Evolutionary conservation across 1,139 yeast genomes (phyloP).

Genomic region (Saccharomycopsis crataegensis): DNA sequence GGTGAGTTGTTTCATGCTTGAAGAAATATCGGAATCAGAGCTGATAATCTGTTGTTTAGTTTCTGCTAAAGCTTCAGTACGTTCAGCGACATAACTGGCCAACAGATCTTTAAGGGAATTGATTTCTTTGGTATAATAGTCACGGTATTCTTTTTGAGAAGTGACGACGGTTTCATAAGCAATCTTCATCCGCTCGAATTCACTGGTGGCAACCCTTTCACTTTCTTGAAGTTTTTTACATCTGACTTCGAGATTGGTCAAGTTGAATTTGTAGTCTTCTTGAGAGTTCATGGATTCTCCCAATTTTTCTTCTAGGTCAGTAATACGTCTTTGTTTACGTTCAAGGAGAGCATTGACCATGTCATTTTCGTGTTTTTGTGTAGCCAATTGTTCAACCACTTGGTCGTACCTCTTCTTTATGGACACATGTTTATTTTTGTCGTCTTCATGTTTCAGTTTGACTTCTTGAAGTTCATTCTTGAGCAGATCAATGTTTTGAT

Average conservation of each 20-base stretch:
- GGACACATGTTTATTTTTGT: conserved; percentile 43
- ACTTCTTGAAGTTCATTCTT: conserved; percentile 46
- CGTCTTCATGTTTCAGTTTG: conserved; percentile 41
- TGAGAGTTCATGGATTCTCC: conserved; percentile 38
- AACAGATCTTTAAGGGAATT: conserved; percentile 29
- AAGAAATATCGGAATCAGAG: conserved; percentile 16
- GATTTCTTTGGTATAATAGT: conserved; percentile 39
- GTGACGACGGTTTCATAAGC: conserved; percentile 57
- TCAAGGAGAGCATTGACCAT: conserved; percentile 55
- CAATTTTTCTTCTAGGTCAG: conserved; percentile 52
- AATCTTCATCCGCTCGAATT: conserved; percentile 48
- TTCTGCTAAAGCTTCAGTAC: conserved; percentile 25
- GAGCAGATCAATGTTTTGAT: conserved; percentile 47
- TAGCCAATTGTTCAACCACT: conserved; percentile 58
- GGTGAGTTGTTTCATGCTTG: conserved; percentile 40
- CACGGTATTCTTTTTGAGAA: conserved; percentile 50
- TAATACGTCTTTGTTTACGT: conserved; percentile 56
- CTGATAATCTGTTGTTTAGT: conserved; percentile 29
- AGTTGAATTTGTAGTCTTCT: conserved; percentile 40
- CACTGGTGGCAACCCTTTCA: conserved; percentile 41
- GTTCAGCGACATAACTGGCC: conserved; percentile 34
- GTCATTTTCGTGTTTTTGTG: conserved; percentile 64
- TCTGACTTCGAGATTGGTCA: conserved; percentile 42
- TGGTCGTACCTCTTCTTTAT: conserved; percentile 48
- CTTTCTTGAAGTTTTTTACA: conserved; percentile 42